These are phyloP conservation scores for Jackrogersella minutella DNA, from an alignment of 495 filamentous ascomycete species.

Conservation along the genomic window DNA sequence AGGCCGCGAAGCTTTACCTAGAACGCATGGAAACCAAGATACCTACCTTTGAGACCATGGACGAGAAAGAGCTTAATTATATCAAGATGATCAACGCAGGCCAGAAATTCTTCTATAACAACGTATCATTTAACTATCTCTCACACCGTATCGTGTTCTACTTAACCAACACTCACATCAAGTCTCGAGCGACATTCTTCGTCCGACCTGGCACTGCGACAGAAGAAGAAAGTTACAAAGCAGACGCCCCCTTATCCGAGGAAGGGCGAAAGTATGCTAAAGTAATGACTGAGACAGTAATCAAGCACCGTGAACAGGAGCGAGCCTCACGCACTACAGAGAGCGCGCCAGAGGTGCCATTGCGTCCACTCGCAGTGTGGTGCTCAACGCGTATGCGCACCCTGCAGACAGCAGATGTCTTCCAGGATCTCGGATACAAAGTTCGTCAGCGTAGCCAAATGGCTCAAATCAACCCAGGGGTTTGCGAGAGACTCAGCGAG, in stretches of 20 bases:
- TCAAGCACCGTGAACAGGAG: slow-evolving; percentile 83
- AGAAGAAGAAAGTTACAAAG: slow-evolving; percentile 88
- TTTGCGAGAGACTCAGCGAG: slow-evolving; percentile 90
- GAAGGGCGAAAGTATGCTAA: slow-evolving; percentile 85
- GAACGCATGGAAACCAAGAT: slow-evolving; percentile 89
- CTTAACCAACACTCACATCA: slow-evolving; percentile 95
- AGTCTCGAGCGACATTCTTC: slow-evolving; percentile 92
- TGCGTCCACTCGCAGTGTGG: slow-evolving; percentile 90
- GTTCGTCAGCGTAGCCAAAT: slow-evolving; percentile 92
- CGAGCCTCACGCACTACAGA: slow-evolving; percentile 71
- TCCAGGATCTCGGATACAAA: slow-evolving; percentile 79
- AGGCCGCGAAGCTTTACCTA: slow-evolving; percentile 91
- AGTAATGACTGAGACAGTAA: slow-evolving; percentile 84
- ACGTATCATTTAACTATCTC: slow-evolving; percentile 93
- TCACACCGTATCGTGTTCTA: slow-evolving; percentile 98
- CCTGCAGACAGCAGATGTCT: slow-evolving; percentile 85
- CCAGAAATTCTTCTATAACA: slow-evolving; percentile 90
- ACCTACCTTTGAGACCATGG: slow-evolving; percentile 96
- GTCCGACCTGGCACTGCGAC: slow-evolving; percentile 74
- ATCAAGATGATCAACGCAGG: slow-evolving; percentile 99
- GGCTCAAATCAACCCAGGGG: slow-evolving; percentile 95
- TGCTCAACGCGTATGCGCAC: slow-evolving; percentile 90
- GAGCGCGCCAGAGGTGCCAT: slow-evolving; percentile 70
- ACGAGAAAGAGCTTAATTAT: slow-evolving; percentile 90
- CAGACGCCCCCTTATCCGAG: slow-evolving; percentile 81